Evolutionary conservation across 257 asterid species (phyloP).

Genomic region (Pogostemon cablin): DNA sequence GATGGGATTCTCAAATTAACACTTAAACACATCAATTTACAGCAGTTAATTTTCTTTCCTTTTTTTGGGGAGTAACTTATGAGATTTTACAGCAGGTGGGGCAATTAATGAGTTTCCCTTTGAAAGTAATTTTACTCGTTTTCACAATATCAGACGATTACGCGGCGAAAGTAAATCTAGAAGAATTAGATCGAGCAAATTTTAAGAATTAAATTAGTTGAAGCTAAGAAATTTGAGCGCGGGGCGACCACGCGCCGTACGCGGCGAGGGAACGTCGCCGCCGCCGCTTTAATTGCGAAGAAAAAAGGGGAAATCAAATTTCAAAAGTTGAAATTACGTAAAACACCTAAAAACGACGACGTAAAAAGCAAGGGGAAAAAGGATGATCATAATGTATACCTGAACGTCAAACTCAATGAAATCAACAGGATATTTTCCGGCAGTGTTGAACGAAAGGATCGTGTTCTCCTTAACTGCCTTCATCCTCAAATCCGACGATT

Average conservation of each 20-base stretch:
- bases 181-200: too few species aligned
- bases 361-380: neutral
- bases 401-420: slow-evolving; percentile 96
- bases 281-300: slow-evolving; percentile 17
- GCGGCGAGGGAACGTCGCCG: slow-evolving; percentile 46
- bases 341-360: slow-evolving; percentile 12
- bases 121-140: neutral
- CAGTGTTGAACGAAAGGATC: slow-evolving; percentile 77
- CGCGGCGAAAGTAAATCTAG: slow-evolving; percentile 37
- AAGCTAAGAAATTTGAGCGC: neutral
- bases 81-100: neutral
- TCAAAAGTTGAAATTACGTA: neutral
- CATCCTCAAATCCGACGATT: slow-evolving; percentile 78
- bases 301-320: neutral
- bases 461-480: slow-evolving; percentile 84
- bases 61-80: neutral
- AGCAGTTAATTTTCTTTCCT: neutral
- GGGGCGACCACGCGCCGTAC: slow-evolving; percentile 20
- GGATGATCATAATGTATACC: slow-evolving; percentile 42
- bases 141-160: slow-evolving; percentile 28
- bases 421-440: slow-evolving; percentile 69
- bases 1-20: neutral
- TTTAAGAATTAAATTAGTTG: too few species aligned
- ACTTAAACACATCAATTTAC: neutral
- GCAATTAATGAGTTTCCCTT: neutral